phyloP scores from a whole-genome alignment of 2,329 filamentous ascomycete species.

The Alternaria sp. region DNA sequence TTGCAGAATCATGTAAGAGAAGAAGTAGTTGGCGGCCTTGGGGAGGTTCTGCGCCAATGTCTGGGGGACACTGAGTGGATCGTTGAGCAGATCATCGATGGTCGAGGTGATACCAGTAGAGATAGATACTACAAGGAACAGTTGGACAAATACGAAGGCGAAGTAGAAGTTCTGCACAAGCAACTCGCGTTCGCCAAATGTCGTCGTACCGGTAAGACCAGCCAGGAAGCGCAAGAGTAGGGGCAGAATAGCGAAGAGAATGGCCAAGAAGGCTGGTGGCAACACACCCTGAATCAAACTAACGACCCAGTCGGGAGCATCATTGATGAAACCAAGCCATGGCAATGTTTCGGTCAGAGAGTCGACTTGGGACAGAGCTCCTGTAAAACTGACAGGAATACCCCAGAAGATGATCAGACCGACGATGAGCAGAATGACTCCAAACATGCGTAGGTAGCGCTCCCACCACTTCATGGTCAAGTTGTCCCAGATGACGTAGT shows the following conservation, averaged over 20 bases:
- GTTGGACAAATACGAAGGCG: slow-evolving; percentile 88
- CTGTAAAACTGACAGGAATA: slow-evolving; percentile 87
- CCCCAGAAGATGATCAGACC: slow-evolving; percentile 89
- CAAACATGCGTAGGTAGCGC: slow-evolving; percentile 72
- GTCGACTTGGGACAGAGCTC: slow-evolving; percentile 78
- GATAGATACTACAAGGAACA: slow-evolving; percentile 92
- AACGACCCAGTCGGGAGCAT: slow-evolving; percentile 65
- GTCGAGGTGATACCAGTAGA: slow-evolving; percentile 74
- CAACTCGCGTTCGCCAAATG: slow-evolving; percentile 76
- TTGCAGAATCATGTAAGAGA: slow-evolving; percentile 97
- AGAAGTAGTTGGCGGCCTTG: slow-evolving; percentile 93
- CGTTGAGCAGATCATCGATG: slow-evolving; percentile 67
- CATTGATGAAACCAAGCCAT: slow-evolving; percentile 74
- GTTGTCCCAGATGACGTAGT: slow-evolving; percentile 95
- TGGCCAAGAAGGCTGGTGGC: slow-evolving; percentile 75
- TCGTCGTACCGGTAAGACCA: slow-evolving; percentile 78
- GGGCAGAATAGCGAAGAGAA: slow-evolving; percentile 82
- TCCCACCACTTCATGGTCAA: slow-evolving; percentile 97
- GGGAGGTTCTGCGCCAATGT: slow-evolving; percentile 81
- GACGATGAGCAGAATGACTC: slow-evolving; percentile 69
- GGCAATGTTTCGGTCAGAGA: slow-evolving; percentile 67
- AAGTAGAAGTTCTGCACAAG: slow-evolving; percentile 95
- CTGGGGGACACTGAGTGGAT: slow-evolving; percentile 71
- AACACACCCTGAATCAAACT: slow-evolving; percentile 83
- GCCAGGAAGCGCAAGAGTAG: slow-evolving; percentile 77